Evolutionary conservation across 768 basidiomycete genomes (phyloP).

Genomic region (Phylloporus arenicola): DNA sequence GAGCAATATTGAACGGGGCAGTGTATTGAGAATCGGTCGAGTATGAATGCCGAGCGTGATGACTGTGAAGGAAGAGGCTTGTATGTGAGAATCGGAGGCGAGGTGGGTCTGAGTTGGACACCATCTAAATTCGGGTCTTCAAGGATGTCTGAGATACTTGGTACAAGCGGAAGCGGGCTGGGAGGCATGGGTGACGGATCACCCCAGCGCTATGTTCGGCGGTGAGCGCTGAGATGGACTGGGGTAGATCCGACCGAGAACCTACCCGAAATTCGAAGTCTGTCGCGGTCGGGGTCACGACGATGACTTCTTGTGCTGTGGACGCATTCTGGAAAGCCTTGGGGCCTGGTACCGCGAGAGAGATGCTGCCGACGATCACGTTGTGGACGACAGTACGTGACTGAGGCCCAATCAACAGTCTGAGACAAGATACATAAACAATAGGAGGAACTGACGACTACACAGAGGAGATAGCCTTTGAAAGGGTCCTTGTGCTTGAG

Average conservation of each 20-base stretch:
- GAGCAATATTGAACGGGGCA: constrained; percentile 69
- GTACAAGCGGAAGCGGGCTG: constrained; percentile 35
- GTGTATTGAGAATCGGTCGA: constrained; percentile 66
- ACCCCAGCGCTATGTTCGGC: constrained; percentile 52
- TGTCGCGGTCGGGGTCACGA: constrained; percentile 56
- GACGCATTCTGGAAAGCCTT: constrained; percentile 78
- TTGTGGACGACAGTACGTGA: constrained; percentile 69
- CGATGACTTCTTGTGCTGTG: constrained; percentile 76
- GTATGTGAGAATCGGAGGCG: constrained; percentile 41
- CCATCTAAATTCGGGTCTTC: constrained; percentile 7
- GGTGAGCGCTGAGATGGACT: constrained; percentile 4
- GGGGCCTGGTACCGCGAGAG: constrained; percentile 67
- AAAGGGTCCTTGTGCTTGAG: constrained; percentile 75
- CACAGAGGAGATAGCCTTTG: constrained; percentile 70
- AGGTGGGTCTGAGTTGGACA: constrained; percentile 2
- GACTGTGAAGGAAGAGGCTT: constrained; percentile 65
- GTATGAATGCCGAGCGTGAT: constrained; percentile 71
- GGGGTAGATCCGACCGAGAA: constrained; percentile 8
- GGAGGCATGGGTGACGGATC: constrained; percentile 62
- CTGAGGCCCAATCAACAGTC: constrained; percentile 19
- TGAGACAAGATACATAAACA: background rate
- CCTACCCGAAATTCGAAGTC: constrained; percentile 52
- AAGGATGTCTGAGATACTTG: constrained; percentile 11
- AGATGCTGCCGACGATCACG: constrained; percentile 71
- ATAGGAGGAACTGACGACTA: constrained; percentile 49